Evolutionary conservation across 352 stramenopile species (phyloP).

Genomic region (Pythium sp.): DNA sequence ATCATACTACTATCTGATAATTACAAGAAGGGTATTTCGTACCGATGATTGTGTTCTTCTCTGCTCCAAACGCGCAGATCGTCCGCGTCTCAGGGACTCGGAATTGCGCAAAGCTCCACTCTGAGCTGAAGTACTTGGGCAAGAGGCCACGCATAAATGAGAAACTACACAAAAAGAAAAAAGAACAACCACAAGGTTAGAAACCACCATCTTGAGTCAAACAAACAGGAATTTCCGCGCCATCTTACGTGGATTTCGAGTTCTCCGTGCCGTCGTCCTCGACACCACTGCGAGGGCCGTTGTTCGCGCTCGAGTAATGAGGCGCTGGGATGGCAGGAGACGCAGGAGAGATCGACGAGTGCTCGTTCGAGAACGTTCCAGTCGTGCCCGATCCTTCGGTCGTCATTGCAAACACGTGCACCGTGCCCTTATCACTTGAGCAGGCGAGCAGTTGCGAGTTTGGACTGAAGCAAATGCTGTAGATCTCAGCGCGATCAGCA

Average conservation of each 20-base stretch:
- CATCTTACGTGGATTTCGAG: slow-evolving; percentile 76
- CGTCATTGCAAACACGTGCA: slow-evolving; percentile 94
- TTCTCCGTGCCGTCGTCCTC: slow-evolving; percentile 86
- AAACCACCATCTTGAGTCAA: not conserved
- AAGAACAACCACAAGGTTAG: not conserved
- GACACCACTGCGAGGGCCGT: slow-evolving; percentile 32
- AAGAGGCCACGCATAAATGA: slow-evolving; percentile 89
- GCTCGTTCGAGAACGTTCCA: slow-evolving; percentile 54
- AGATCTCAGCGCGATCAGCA: slow-evolving; percentile 96
- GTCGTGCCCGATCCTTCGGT: slow-evolving; percentile 55
- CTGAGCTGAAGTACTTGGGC: slow-evolving; percentile 92
- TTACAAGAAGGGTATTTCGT: slow-evolving; percentile 13
- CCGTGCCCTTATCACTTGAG: slow-evolving; percentile 96
- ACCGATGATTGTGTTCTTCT: slow-evolving; percentile 93
- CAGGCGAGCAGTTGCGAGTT: slow-evolving; percentile 93
- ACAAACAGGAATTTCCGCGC: slow-evolving; percentile 1
- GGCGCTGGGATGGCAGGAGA: slow-evolving; percentile 33
- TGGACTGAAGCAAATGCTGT: slow-evolving; percentile 96
- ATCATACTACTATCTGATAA: not conserved
- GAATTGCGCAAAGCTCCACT: slow-evolving; percentile 95
- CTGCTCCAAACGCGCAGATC: slow-evolving; percentile 90
- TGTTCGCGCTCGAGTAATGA: slow-evolving; percentile 42
- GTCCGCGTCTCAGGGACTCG: slow-evolving; percentile 88
- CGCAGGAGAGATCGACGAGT: slow-evolving; percentile 50
- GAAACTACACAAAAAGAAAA: slow-evolving; percentile 42